Evolutionary conservation across 345 rosid genomes (phyloP).

Genomic region (Balakata baccata): DNA sequence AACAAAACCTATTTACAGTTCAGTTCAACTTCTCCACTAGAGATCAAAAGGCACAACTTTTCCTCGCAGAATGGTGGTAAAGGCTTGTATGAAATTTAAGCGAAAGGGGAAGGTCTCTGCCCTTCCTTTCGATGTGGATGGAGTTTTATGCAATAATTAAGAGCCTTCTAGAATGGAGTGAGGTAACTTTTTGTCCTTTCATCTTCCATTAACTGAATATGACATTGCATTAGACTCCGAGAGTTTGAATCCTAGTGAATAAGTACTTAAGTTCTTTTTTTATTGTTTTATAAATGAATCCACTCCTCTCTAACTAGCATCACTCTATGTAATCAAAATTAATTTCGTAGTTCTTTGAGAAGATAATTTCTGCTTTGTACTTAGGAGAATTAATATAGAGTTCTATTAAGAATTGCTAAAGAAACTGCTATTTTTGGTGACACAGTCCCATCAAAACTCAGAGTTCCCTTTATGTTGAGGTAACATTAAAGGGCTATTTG

Average conservation of each 20-base stretch:
- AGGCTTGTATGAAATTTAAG: constrained; percentile 47
- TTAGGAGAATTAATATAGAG: constrained; percentile 84
- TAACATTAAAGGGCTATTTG: constrained; percentile 12
- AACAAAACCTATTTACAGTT: constrained; percentile 29
- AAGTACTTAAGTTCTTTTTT: constrained; percentile 38
- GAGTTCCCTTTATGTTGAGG: constrained; percentile 59
- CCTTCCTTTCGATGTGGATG: constrained; percentile 89
- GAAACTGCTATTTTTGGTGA: constrained; percentile 87
- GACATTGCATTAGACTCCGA: constrained; percentile 72
- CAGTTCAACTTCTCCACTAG: constrained; percentile 23
- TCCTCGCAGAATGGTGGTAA: constrained; percentile 31
- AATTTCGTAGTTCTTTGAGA: constrained; percentile 70
- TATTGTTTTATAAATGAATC: neutral
- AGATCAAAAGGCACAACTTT: constrained; percentile 17
- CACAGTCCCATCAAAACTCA: constrained; percentile 62
- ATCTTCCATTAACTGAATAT: constrained; percentile 77
- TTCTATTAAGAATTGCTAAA: constrained; percentile 75
- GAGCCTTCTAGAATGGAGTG: constrained; percentile 90
- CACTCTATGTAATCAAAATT: neutral
- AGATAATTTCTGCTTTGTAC: constrained; percentile 90
- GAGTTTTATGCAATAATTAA: constrained; percentile 81
- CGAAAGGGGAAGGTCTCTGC: constrained; percentile 82
- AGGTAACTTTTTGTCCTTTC: constrained; percentile 93
- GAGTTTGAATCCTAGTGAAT: constrained; percentile 90
- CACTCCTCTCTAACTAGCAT: neutral